Base-by-base conservation (phyloP, 768 basidiomycete species). In the Pleurotus salmoneostramineus region DNA sequence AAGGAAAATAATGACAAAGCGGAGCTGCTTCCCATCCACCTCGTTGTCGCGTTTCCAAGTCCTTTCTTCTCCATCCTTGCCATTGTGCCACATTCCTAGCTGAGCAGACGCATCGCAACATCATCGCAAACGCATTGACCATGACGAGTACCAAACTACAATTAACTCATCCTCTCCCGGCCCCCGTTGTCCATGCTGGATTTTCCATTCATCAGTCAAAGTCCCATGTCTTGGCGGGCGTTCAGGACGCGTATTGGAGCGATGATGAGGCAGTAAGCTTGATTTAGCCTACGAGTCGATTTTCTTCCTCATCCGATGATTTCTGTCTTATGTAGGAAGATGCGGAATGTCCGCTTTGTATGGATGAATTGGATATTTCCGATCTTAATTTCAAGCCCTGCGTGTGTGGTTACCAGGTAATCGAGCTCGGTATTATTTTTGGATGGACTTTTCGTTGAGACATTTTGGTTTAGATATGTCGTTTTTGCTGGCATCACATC, bases 311-410 rank as follows among this genome's bases (percentile, higher is more conserved):
- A 47, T 50, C n/a, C 44, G 8, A 34, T 35, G 44, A 36, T 60
- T 57, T 68, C 65, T 65, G 50, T 56, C 56, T 54, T 55, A 47
- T 62, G 1, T 64, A 98, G 96, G 96, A 98, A 71, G 95, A 98
- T 68, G 91, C 91, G 61, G 97, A 98, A 67, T 99, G 97, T 76
- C 93, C 97, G 46, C 84, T 99, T 59, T 99, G 97, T 75, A 85
- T 98, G 45, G 96, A 98, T 69, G 95, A 97, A 77, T 94, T 99
- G 89, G 97, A 98, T 76, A 85, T 98, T 64, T 94, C 94, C 50
- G 97, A 99, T 83, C 84, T 98, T 72, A 96, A 96, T 77, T 99
- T 99, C 78, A 96, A 95, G 78, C 97, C 97, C 31, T 99, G 97
- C 74, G 86, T 95, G 52, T 99, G 97, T 74, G 97, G 97, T 60